Conservation (phyloP, 2,329 filamentous ascomycete genomes). For the Thelonectria rubi region DNA sequence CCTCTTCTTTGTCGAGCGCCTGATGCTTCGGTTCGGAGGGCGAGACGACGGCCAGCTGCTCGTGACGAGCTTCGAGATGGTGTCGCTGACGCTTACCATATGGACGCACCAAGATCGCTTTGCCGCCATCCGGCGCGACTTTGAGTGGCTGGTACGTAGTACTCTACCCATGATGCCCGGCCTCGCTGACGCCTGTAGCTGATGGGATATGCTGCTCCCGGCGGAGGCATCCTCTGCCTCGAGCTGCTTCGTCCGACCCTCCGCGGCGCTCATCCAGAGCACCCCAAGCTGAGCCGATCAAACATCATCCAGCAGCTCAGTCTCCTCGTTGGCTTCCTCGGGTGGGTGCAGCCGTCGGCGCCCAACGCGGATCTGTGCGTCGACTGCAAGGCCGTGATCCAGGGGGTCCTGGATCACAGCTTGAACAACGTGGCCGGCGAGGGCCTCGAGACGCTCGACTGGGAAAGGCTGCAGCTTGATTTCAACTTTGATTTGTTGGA, state of each 20-base stretch:
- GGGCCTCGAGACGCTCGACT: conserved; percentile 44
- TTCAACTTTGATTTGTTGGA: conserved; percentile 60
- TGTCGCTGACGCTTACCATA: conserved; percentile 55
- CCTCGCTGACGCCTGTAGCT: conserved; percentile 44
- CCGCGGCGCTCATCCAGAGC: conserved; percentile 45
- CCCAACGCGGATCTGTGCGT: conserved; percentile 60
- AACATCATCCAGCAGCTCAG: conserved; percentile 62
- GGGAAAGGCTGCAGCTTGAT: conserved; percentile 46
- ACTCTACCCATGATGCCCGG: background rate
- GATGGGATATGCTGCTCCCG: conserved; percentile 60
- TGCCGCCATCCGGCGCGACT: conserved; percentile 52
- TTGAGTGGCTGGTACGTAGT: conserved; percentile 58
- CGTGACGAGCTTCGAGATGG: conserved; percentile 57
- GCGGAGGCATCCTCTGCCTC: conserved; percentile 59
- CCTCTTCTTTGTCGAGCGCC: conserved; percentile 65
- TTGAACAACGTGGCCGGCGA: conserved; percentile 49
- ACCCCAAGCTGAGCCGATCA: conserved; percentile 53
- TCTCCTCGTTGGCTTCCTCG: conserved; percentile 60
- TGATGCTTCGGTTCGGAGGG: conserved; percentile 58
- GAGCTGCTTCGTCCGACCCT: conserved; percentile 57
- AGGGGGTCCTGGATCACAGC: conserved; percentile 59
- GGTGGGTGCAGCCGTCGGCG: conserved; percentile 59
- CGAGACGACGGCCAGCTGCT: conserved; percentile 52
- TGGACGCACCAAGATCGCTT: conserved; percentile 62
- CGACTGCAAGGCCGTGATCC: conserved; percentile 58